Evolutionary conservation across 495 filamentous ascomycete species (phyloP).

Genomic region (Pyrenopolyporus hunteri): DNA sequence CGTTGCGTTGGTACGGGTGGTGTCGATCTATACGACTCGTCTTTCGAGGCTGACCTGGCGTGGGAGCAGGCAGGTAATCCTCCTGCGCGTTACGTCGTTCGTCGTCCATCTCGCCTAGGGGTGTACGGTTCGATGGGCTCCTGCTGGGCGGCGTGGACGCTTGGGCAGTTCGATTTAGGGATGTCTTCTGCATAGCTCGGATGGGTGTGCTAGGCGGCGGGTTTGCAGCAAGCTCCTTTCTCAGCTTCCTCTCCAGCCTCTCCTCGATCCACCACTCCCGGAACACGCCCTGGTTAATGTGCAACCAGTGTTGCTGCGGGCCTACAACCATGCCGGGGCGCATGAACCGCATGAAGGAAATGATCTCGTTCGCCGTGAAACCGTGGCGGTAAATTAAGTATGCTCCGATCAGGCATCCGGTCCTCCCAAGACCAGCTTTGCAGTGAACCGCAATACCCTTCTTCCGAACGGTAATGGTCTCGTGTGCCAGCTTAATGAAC

Average conservation of each 20-base stretch:
- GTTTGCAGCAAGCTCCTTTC: conserved; percentile 58
- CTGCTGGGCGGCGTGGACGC: conserved; percentile 84
- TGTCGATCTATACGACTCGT: conserved; percentile 63
- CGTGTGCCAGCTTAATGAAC: conserved; percentile 93
- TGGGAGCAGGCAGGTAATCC: conserved; percentile 90
- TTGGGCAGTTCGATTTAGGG: conserved; percentile 59
- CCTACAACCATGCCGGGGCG: conserved; percentile 98
- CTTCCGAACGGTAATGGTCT: conserved; percentile 86
- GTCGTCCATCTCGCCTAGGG: conserved; percentile 86
- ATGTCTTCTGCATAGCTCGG: conserved; percentile 69
- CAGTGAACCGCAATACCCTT: conserved; percentile 96
- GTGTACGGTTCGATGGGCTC: conserved; percentile 73
- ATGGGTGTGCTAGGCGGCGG: conserved; percentile 73
- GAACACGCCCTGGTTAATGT: conserved; percentile 95
- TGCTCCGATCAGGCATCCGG: conserved; percentile 93
- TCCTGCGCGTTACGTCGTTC: conserved; percentile 73
- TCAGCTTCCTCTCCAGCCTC: conserved; percentile 65
- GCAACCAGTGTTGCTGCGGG: conserved; percentile 99
- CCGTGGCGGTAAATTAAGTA: conserved; percentile 97
- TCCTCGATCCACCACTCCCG: conserved; percentile 98
- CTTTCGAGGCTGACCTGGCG: conserved; percentile 94
- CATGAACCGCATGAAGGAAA: conserved; percentile 99
- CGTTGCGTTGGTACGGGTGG: conserved; percentile 57
- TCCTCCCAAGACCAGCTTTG: conserved; percentile 96
- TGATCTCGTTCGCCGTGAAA: conserved; percentile 98